phyloP scores from a whole-genome alignment of 1,139 yeast species.

The Martiniozyma asiatica region DNA sequence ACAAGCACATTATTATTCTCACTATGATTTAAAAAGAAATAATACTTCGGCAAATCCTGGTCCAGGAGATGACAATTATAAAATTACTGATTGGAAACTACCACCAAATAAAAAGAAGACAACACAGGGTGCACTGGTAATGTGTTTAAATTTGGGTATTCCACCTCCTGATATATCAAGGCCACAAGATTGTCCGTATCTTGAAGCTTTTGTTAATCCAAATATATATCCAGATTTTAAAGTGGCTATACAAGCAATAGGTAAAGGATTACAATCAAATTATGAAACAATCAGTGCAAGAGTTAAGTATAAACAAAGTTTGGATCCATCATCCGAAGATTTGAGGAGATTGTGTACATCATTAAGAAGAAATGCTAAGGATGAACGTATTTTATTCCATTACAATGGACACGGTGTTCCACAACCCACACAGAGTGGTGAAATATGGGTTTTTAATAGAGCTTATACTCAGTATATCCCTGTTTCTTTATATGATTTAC shows the following conservation, averaged over 20 bases:
- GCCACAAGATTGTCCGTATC: slow-evolving; percentile 86
- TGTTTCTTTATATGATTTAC: slow-evolving; percentile 81
- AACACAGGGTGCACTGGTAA: slow-evolving; percentile 83
- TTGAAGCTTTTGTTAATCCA: slow-evolving; percentile 94
- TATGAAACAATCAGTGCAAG: slow-evolving; percentile 82
- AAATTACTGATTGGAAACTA: slow-evolving; percentile 80
- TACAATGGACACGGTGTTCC: slow-evolving; percentile 99
- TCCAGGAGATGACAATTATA: slow-evolving; percentile 44
- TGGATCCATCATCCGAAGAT: slow-evolving; percentile 95
- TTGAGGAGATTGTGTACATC: slow-evolving; percentile 86
- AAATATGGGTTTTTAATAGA: slow-evolving; percentile 95
- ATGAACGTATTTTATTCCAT: slow-evolving; percentile 80
- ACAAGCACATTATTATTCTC: slow-evolving; percentile 21
- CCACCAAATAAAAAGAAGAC: slow-evolving; percentile 88
- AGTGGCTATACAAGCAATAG: slow-evolving; percentile 85
- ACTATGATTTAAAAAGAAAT: slow-evolving; percentile 51
- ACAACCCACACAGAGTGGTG: slow-evolving; percentile 95
- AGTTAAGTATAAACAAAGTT: slow-evolving; percentile 78
- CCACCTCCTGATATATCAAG: slow-evolving; percentile 96
- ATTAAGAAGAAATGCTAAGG: slow-evolving; percentile 80
- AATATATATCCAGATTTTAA: slow-evolving; percentile 72
- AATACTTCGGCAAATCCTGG: slow-evolving; percentile 82
- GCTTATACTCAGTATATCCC: slow-evolving; percentile 98
- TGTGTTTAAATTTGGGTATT: slow-evolving; percentile 86
- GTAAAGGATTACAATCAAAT: slow-evolving; percentile 76